Conservation (phyloP, 176 grass and related monocot species). For the Miscanthus lutarioriparius region DNA sequence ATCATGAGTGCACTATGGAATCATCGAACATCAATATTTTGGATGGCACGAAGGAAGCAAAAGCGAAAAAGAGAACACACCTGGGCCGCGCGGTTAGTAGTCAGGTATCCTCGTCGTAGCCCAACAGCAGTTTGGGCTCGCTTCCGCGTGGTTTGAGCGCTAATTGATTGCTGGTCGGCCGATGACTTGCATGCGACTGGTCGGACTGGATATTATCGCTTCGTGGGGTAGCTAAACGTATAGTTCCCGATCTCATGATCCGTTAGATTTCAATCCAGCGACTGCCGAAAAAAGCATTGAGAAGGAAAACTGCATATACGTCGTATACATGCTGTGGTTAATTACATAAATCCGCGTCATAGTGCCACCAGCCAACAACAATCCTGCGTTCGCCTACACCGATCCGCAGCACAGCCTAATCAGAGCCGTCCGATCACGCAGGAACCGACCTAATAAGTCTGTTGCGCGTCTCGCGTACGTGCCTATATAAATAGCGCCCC, state of each 20-base stretch:
- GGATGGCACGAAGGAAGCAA: neutral
- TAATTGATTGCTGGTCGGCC: too few relatives aligned
- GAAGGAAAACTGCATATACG: neutral
- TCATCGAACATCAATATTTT: too few relatives aligned
- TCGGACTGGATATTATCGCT: too few relatives aligned
- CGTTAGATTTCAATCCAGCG: neutral
- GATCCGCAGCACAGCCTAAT: neutral
- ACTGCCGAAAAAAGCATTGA: neutral
- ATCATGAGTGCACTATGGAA: too few relatives aligned
- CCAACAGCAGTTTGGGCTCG: neutral
- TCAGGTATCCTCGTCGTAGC: too few relatives aligned
- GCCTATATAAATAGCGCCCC: neutral
- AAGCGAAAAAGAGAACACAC: neutral
- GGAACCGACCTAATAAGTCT: neutral
- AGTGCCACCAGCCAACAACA: neutral
- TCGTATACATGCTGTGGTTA: neutral
- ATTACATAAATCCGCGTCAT: neutral
- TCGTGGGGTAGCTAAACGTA: too few relatives aligned
- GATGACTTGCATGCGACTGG: too few relatives aligned
- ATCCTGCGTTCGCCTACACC: neutral
- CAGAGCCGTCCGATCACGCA: neutral
- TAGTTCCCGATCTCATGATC: neutral
- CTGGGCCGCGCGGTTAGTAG: neutral
- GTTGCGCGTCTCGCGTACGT: neutral
- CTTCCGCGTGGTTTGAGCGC: neutral